These are phyloP conservation scores for Drechslerella coelobrocha DNA, from an alignment of 2,329 filamentous ascomycete genomes.

Conservation along the genomic window DNA sequence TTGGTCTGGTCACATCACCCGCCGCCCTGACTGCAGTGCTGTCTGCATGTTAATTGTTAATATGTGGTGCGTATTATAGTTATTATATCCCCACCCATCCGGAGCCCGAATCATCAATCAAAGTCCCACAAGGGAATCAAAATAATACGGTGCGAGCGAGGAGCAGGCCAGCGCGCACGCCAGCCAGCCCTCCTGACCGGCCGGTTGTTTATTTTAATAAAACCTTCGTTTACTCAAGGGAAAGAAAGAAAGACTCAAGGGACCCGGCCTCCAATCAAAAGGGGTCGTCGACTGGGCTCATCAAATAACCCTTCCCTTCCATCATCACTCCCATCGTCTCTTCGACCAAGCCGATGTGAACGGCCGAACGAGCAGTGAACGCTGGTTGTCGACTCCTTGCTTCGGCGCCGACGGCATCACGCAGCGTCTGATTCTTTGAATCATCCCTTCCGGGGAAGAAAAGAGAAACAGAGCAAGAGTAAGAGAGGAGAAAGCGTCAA, in stretches of 20 bases:
- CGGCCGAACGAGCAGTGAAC: background rate
- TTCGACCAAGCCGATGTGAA: background rate
- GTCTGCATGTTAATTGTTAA: conserved; percentile 8
- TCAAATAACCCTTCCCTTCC: background rate
- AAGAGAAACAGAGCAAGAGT: conserved; percentile 3
- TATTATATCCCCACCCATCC: background rate
- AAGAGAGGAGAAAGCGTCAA: background rate
- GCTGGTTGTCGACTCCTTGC: background rate
- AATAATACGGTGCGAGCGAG: background rate
- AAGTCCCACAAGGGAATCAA: conserved; percentile 1
- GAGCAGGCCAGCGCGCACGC: background rate
- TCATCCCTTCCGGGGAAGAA: conserved; percentile 9
- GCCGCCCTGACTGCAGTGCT: background rate
- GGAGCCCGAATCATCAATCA: conserved; percentile 3
- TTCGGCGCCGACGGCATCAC: background rate
- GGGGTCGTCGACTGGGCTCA: conserved; percentile 15
- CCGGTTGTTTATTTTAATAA: conserved; percentile 16
- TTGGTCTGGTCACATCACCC: conserved; percentile 6
- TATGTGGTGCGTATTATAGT: conserved; percentile 6
- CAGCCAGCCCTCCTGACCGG: conserved; percentile 7
- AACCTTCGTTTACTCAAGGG: conserved; percentile 6
- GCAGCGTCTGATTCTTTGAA: no score
- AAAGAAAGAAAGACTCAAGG: background rate
- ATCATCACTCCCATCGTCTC: background rate
- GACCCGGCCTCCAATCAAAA: conserved; percentile 35